Percentiles rank a stretch among this genome's conserved stretches.
Evolutionary conservation across 1,284 basidiomycete species (phyloP).

Genomic region (Marasmius sp.): DNA sequence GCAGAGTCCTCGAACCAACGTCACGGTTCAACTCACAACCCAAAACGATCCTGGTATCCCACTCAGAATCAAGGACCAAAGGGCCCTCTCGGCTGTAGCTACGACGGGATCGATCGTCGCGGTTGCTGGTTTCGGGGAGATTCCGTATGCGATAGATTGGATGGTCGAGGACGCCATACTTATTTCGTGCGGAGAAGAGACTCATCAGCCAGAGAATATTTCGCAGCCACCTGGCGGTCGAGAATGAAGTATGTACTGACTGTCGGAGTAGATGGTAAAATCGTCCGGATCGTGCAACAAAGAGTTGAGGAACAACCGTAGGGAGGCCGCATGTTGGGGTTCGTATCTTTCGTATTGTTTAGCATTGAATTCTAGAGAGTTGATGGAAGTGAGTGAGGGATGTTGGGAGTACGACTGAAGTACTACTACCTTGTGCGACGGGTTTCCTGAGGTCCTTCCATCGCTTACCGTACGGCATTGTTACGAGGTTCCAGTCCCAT

Average conservation of each 20-base stretch:
- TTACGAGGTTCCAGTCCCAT: neutral
- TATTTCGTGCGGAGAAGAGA: neutral
- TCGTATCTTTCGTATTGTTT: neutral
- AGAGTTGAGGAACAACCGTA: neutral
- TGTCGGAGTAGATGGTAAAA: neutral
- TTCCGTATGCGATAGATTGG: constrained; percentile 37
- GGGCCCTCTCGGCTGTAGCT: constrained; percentile 33
- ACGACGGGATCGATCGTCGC: constrained; percentile 31
- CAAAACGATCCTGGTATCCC: constrained; percentile 33
- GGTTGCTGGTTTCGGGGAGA: constrained; percentile 24
- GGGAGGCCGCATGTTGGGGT: neutral
- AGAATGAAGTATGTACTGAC: neutral
- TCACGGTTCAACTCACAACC: constrained; percentile 21
- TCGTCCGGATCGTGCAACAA: neutral
- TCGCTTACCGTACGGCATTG: neutral
- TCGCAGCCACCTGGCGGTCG: neutral
- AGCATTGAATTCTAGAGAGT: neutral
- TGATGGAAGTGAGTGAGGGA: neutral
- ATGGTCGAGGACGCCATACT: constrained; percentile 40
- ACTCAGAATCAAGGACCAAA: constrained; percentile 32
- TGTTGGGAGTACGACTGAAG: neutral
- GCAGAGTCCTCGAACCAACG: constrained; percentile 23
- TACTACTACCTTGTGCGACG: constrained; percentile 23
- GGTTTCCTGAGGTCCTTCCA: constrained; percentile 20
- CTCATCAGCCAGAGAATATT: neutral